Percentiles rank a stretch among this genome's conserved stretches.
phyloP scores from a whole-genome alignment of 257 asterid species.

The Scutellaria baicalensis region DNA sequence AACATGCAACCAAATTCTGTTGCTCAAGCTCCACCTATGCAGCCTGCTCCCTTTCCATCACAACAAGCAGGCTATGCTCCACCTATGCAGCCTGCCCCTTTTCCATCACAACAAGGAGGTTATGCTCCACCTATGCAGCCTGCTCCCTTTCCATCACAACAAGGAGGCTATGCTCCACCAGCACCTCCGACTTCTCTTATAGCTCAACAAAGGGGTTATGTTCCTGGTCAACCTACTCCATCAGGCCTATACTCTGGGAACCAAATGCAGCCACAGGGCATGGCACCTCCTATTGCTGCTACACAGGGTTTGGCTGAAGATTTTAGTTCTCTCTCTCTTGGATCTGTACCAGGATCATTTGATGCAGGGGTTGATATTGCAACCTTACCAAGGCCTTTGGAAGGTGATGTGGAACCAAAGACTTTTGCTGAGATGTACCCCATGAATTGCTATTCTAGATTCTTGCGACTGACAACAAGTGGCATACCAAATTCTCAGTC shows the following conservation, averaged over 20 bases:
- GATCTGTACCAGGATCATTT: conserved; percentile 80
- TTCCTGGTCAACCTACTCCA: conserved; percentile 47
- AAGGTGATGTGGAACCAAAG: conserved; percentile 65
- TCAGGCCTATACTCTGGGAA: conserved; percentile 35
- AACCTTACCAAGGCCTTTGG: conserved; percentile 87
- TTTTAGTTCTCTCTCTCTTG: conserved; percentile 71
- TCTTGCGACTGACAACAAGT: conserved; percentile 61
- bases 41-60: conserved; percentile 38
- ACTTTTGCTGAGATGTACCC: conserved; percentile 59
- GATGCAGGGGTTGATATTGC: conserved; percentile 70
- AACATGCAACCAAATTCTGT: conserved; percentile 42
- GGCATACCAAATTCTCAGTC: conserved; percentile 73
- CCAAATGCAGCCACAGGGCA: conserved; percentile 46
- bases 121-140: conserved; percentile 48
- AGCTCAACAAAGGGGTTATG: conserved; percentile 57
- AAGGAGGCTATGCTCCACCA: conserved; percentile 52
- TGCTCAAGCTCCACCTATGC: conserved; percentile 47
- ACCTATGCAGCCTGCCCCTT: conserved; percentile 38
- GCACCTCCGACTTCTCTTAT: conserved; percentile 33
- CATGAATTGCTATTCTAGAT: conserved; percentile 68
- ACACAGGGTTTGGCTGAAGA: conserved; percentile 65
- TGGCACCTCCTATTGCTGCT: conserved; percentile 41
- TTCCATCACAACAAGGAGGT: conserved; percentile 53
- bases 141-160: conserved; percentile 44
- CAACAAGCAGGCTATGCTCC: conserved; percentile 61